phyloP scores from a whole-genome alignment of 2,329 filamentous ascomycete species.

The Talaromyces verruculosus region DNA sequence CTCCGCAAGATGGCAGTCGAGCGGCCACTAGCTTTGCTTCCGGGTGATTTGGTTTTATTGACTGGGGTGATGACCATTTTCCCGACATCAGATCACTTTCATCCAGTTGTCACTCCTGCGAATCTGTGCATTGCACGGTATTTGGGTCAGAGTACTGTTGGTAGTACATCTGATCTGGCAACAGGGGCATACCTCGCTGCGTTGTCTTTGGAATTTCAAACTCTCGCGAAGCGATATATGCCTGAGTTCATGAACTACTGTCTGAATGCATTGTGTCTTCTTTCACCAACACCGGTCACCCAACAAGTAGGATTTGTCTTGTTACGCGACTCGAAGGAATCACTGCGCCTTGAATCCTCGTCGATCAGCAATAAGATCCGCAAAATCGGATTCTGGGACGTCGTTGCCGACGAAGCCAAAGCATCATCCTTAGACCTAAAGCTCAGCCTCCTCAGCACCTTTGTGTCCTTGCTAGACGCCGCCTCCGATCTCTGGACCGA shows the following conservation, averaged over 20 bases:
- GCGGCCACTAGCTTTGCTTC: constrained; percentile 51
- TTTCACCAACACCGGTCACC: constrained; percentile 58
- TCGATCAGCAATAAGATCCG: constrained; percentile 40
- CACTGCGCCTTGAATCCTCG: constrained; percentile 50
- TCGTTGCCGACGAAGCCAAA: constrained; percentile 37
- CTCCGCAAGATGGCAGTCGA: constrained; percentile 58
- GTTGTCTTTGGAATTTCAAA: constrained; percentile 78
- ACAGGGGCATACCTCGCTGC: constrained; percentile 77
- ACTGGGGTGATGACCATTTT: constrained; percentile 83
- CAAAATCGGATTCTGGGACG: constrained; percentile 62
- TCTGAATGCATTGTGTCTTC: constrained; percentile 68
- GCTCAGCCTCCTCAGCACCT: constrained; percentile 61
- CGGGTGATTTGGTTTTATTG: constrained; percentile 79
- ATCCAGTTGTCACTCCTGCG: constrained; percentile 88
- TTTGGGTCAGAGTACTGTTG: constrained; percentile 73
- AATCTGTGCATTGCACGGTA: constrained; percentile 81
- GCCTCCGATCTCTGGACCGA: constrained; percentile 72
- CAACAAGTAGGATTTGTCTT: constrained; percentile 60
- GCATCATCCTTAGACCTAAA: constrained; percentile 49
- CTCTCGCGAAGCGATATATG: constrained; percentile 78
- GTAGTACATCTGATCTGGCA: constrained; percentile 64
- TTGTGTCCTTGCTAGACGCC: constrained; percentile 64
- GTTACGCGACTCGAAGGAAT: constrained; percentile 55
- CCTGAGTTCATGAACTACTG: constrained; percentile 84
- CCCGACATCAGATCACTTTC: constrained; percentile 95